Conservation (phyloP, 2,329 filamentous ascomycete genomes). For the Cryphonectria japonica region DNA sequence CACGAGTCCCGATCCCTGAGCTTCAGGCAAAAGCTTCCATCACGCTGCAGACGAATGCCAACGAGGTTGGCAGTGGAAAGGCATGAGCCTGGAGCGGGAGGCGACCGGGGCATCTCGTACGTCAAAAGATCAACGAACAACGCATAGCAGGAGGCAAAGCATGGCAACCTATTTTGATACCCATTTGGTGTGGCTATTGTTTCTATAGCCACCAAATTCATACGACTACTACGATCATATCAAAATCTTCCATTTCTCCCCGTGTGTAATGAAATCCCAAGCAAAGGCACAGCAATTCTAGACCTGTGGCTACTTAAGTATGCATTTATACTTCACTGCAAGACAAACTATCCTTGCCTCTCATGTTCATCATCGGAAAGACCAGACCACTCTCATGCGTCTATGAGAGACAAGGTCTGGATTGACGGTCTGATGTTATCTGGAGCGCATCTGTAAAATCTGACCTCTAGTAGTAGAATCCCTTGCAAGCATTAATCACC, state of each 20-base stretch:
- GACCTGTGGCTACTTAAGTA: background rate
- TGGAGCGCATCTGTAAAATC: background rate
- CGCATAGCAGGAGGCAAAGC: background rate
- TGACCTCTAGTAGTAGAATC: background rate
- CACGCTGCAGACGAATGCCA: constrained; percentile 51
- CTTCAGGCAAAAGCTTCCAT: constrained; percentile 54
- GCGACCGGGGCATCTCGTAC: background rate
- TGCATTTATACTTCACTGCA: background rate
- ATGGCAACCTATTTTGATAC: constrained; percentile 1
- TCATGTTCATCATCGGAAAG: background rate
- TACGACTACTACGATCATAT: background rate
- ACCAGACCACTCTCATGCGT: background rate
- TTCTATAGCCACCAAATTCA: background rate
- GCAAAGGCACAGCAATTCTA: background rate
- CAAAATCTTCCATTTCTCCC: background rate
- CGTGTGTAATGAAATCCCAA: too few relatives aligned
- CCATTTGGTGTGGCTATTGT: background rate
- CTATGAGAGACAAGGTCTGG: background rate
- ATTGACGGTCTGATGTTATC: background rate
- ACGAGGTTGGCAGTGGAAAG: constrained; percentile 31
- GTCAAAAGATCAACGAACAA: background rate
- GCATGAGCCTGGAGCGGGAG: background rate
- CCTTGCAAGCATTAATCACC: background rate
- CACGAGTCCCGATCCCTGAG: constrained; percentile 56
- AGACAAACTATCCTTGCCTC: background rate